Evolutionary conservation across 805 yeast species (phyloP).

Genomic region (Saturnispora halmiae): DNA sequence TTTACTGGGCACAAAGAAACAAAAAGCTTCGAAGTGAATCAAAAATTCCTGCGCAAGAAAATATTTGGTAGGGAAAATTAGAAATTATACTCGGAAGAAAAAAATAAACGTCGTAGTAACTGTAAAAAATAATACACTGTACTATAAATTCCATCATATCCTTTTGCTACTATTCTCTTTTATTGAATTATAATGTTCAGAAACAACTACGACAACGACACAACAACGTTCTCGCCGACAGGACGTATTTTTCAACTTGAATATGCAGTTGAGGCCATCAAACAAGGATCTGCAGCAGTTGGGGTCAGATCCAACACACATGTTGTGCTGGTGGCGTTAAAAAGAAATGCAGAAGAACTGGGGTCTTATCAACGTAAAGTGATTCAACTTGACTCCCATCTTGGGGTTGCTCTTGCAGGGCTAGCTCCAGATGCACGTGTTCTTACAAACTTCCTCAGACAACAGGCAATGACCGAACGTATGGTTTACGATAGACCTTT

Average conservation of each 20-base stretch:
- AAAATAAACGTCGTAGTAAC: neutral
- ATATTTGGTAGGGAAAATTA: neutral
- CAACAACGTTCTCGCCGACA: conserved; percentile 94
- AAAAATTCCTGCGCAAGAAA: no score
- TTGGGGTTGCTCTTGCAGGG: conserved; percentile 95
- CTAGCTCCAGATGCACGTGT: conserved; percentile 98
- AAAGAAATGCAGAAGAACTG: conserved; percentile 93
- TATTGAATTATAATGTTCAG: conserved; percentile 76
- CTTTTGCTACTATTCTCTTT: no score
- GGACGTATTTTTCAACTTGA: conserved; percentile 88
- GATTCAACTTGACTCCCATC: conserved; percentile 82
- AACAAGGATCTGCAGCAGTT: conserved; percentile 96
- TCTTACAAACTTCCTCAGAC: conserved; percentile 77
- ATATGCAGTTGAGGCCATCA: conserved; percentile 89
- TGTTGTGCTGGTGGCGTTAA: conserved; percentile 88
- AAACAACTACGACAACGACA: conserved; percentile 97
- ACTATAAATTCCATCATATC: neutral
- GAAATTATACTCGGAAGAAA: neutral
- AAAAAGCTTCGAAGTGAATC: no score
- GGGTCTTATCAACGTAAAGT: conserved; percentile 95
- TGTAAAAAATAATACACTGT: neutral
- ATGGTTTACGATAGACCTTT: conserved; percentile 82
- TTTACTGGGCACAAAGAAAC: no score
- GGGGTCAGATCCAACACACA: conserved; percentile 81
- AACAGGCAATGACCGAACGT: conserved; percentile 81